phyloP scores from a whole-genome alignment of 495 filamentous ascomycete species.

The Tuber magnatum region DNA sequence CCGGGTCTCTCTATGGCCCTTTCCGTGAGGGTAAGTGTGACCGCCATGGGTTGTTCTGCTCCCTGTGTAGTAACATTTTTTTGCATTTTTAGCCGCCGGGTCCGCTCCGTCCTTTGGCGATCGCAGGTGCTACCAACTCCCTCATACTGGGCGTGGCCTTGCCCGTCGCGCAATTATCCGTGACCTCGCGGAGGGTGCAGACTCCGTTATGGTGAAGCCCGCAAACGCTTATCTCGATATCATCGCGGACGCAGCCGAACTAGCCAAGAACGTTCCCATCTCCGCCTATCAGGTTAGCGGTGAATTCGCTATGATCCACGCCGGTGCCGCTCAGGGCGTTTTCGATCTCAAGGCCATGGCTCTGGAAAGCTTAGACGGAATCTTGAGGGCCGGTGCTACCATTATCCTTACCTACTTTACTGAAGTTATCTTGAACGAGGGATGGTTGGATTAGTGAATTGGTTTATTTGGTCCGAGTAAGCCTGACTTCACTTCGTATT shows the following conservation, averaged over 20 bases:
- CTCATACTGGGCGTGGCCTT: constrained; percentile 83
- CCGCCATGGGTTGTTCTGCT: neutral
- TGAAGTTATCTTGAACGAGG: constrained; percentile 65
- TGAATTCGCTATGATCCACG: constrained; percentile 97
- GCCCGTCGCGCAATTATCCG: constrained; percentile 83
- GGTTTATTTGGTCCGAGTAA: neutral
- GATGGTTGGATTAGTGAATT: constrained; percentile 38
- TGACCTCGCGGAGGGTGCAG: constrained; percentile 87
- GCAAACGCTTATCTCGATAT: constrained; percentile 91
- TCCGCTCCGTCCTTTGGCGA: constrained; percentile 90
- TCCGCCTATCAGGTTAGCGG: constrained; percentile 96
- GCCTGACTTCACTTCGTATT: neutral
- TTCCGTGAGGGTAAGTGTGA: constrained; percentile 62
- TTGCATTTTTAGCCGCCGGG: constrained; percentile 57
- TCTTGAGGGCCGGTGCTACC: constrained; percentile 81
- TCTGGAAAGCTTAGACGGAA: constrained; percentile 86
- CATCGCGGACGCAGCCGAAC: constrained; percentile 88
- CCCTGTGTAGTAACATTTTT: neutral
- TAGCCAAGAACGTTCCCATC: constrained; percentile 80
- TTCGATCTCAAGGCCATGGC: constrained; percentile 95
- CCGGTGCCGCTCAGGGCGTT: constrained; percentile 90
- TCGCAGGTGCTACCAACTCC: constrained; percentile 91
- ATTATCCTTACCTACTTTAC: constrained; percentile 93
- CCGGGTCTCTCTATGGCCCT: constrained; percentile 89
- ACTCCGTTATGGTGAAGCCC: constrained; percentile 99